Evolutionary conservation across 2,329 filamentous ascomycete genomes (phyloP).

Genomic region (Fusarium drepaniforme): DNA sequence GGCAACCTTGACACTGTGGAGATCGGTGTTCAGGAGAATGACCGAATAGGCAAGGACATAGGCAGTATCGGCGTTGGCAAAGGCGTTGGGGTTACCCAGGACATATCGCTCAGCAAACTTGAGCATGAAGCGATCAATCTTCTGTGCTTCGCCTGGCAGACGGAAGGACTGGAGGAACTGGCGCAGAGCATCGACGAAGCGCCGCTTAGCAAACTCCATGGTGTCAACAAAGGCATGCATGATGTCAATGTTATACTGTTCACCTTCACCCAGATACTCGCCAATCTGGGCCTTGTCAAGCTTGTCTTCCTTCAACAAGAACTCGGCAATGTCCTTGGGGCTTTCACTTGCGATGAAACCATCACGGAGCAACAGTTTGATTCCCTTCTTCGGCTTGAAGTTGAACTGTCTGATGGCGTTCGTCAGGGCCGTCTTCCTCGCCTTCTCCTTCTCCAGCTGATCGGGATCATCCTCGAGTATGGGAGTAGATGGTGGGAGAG

Average conservation of each 20-base stretch:
- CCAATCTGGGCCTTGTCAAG: slow-evolving; percentile 94
- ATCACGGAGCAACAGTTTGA: slow-evolving; percentile 85
- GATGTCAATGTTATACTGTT: slow-evolving; percentile 91
- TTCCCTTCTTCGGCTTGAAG: slow-evolving; percentile 94
- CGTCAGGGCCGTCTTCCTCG: slow-evolving; percentile 89
- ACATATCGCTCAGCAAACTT: slow-evolving; percentile 98
- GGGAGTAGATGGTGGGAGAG: slow-evolving; percentile 72
- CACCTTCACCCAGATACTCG: slow-evolving; percentile 94
- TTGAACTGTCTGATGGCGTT: slow-evolving; percentile 95
- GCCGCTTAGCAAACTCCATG: slow-evolving; percentile 93
- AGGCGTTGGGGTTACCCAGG: slow-evolving; percentile 94
- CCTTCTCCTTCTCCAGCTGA: slow-evolving; percentile 94
- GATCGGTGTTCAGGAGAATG: slow-evolving; percentile 95
- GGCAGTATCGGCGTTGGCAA: slow-evolving; percentile 97
- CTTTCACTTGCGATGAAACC: slow-evolving; percentile 87
- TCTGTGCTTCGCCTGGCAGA: slow-evolving; percentile 94
- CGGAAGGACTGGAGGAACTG: slow-evolving; percentile 96
- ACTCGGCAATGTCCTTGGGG: slow-evolving; percentile 85
- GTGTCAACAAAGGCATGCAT: slow-evolving; percentile 98
- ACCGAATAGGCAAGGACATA: slow-evolving; percentile 97
- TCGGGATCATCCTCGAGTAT: slow-evolving; percentile 89
- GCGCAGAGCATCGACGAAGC: slow-evolving; percentile 92
- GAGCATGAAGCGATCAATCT: slow-evolving; percentile 99
- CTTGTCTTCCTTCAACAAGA: slow-evolving; percentile 83
- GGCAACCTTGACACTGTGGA: slow-evolving; percentile 88